Base-by-base conservation (phyloP, 805 yeast genomes). In the Metschnikowia reukaufii region DNA sequence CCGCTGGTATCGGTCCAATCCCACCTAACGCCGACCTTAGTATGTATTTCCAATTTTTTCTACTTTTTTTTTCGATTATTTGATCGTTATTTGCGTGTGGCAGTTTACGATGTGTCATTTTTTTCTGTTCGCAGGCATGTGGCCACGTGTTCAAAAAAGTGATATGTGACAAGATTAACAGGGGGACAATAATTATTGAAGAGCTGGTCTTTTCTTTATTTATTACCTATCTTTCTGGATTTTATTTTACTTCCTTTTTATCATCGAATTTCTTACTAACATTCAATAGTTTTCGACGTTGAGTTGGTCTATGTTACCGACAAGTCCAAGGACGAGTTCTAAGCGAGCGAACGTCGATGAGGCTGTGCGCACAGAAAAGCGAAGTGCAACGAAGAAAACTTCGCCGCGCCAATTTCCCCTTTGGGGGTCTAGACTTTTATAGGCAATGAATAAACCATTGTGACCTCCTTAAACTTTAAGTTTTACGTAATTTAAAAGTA, bases 1-100 rank as follows among this genome's bases (percentile, higher is more conserved):
- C 69, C 23, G 63, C 82, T 46, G 95, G 90, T 41, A 82, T 88
- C 44, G 89, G 89, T 32, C 84, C 84, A 39, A 83, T 79, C 62
- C 96, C 96, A 8, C 83, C 88, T 6, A 79, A 81, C 55, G 82
- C 97, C 6, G 86, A 86, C 39, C 73, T 90, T 61, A 56, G 67
- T 64, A 62, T 34, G 66, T 64, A 44, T 48, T 19, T 9, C 36
- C 16, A 39, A 7, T n/a, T 35, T 18, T 31, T 36, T 21, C 7
- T 30, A 7, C n/a, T 25, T 10, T 16, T 18, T 21, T 30, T 34
- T 23, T n/a, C 35, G 8, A 17, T 29, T 7, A 15, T n/a, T 12
- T 33, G 17, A n/a, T 20, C 8, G 35, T 40, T 21, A 13, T 20
- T 23, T n/a, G 20, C 18, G 10, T 13, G 10, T 8, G 34, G 15